phyloP scores from a whole-genome alignment of 2,329 filamentous ascomycete genomes.

The Orbilia oligospora region DNA sequence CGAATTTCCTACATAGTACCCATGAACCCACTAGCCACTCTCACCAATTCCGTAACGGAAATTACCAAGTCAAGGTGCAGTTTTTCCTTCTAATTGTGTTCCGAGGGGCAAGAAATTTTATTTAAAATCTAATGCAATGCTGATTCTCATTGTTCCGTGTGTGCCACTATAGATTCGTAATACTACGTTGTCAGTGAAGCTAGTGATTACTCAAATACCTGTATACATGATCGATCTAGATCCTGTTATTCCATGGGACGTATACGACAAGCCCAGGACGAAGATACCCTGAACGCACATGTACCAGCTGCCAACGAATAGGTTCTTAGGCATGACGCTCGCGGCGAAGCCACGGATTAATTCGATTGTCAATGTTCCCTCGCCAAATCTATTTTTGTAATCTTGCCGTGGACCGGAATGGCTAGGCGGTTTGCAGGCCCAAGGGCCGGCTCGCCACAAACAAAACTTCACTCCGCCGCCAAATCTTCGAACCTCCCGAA shows the following conservation, averaged over 20 bases:
- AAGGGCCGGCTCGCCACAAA: slow-evolving; percentile 21
- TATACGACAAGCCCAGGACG: neutral
- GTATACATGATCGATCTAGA: neutral
- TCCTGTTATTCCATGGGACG: neutral
- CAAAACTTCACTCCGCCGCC: slow-evolving; percentile 18
- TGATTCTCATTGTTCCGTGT: slow-evolving; percentile 10
- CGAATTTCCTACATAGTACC: slow-evolving; percentile 19
- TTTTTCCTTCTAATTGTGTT: slow-evolving; percentile 7
- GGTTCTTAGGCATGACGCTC: neutral
- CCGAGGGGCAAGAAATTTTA: neutral
- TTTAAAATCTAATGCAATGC: slow-evolving; percentile 11
- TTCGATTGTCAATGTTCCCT: neutral
- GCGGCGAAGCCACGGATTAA: slow-evolving; percentile 13
- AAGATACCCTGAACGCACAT: slow-evolving; percentile 1
- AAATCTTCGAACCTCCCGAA: slow-evolving; percentile 31
- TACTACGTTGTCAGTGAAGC: neutral
- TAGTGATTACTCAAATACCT: slow-evolving; percentile 26
- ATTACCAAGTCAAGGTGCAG: slow-evolving; percentile 3
- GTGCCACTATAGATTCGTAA: slow-evolving; percentile 11
- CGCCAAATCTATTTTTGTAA: slow-evolving; percentile 27
- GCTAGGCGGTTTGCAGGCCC: neutral
- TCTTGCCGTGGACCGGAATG: slow-evolving; percentile 17
- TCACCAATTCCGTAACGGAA: neutral
- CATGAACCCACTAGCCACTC: slow-evolving; percentile 17
- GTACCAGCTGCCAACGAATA: slow-evolving; percentile 3